These are phyloP conservation scores for Suhomyces chickasaworum DNA, from an alignment of 1,139 yeast genomes.

Conservation along the genomic window DNA sequence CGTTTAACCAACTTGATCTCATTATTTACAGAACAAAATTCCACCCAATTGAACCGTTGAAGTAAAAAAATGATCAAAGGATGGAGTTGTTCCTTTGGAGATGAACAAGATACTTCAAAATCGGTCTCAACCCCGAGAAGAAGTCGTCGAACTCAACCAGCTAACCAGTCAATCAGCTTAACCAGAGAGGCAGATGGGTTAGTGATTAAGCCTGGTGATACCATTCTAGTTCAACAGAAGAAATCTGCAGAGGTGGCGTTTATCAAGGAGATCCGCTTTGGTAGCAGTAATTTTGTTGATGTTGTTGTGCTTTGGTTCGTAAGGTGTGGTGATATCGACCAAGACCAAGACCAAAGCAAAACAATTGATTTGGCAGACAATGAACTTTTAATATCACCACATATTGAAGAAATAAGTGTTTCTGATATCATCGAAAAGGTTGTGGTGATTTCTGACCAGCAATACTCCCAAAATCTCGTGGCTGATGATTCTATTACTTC, in stretches of 20 bases:
- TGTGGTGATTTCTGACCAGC: slow-evolving; percentile 33
- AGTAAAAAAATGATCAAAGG: slow-evolving; percentile 32
- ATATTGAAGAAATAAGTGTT: slow-evolving; percentile 34
- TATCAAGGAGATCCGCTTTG: slow-evolving; percentile 44
- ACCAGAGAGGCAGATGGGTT: slow-evolving; percentile 38
- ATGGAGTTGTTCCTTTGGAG: slow-evolving; percentile 32
- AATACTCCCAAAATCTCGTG: slow-evolving; percentile 24
- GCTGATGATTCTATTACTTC: slow-evolving; percentile 34
- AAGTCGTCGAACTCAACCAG: slow-evolving; percentile 17
- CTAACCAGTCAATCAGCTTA: slow-evolving; percentile 20
- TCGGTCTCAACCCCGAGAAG: slow-evolving; percentile 15
- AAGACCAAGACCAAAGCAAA: not conserved
- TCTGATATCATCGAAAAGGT: slow-evolving; percentile 34
- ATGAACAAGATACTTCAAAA: slow-evolving; percentile 17
- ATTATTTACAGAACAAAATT: not conserved
- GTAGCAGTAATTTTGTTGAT: slow-evolving; percentile 40
- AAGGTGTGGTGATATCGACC: slow-evolving; percentile 11
- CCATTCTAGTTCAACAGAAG: slow-evolving; percentile 29
- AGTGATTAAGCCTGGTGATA: slow-evolving; percentile 44
- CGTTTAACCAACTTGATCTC: too few species aligned
- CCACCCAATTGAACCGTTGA: not conserved
- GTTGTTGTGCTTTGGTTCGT: slow-evolving; percentile 42
- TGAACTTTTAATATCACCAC: slow-evolving; percentile 49
- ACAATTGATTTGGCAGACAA: slow-evolving; percentile 7
- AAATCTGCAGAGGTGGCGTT: slow-evolving; percentile 32